phyloP scores from a whole-genome alignment of 1,284 basidiomycete species.

The Ceratobasidium theobromae region DNA sequence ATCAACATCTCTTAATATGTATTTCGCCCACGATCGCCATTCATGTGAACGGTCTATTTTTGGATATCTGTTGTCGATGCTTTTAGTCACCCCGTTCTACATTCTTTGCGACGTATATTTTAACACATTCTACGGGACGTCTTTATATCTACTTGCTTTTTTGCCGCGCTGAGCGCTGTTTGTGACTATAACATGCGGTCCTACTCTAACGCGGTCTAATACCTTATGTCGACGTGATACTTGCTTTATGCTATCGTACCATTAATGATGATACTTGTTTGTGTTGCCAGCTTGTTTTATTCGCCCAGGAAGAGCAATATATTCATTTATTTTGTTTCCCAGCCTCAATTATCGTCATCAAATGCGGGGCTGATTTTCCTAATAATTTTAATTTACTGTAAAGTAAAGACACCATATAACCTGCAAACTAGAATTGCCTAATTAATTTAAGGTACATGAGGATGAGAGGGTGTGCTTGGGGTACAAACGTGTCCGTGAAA shows the following conservation, averaged over 20 bases:
- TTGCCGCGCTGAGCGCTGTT: slow-evolving; percentile 27
- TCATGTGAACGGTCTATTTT: not conserved
- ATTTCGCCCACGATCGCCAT: not conserved
- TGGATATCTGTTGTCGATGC: not conserved
- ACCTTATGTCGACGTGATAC: not conserved
- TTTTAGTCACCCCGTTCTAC: not conserved
- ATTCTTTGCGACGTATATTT: not conserved
- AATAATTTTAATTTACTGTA: too few species aligned
- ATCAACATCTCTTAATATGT: slow-evolving; percentile 16
- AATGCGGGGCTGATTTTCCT: not conserved
- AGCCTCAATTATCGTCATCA: not conserved
- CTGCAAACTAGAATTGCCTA: not conserved
- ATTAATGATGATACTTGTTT: slow-evolving; percentile 3
- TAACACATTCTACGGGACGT: not conserved
- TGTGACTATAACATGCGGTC: slow-evolving; percentile 27
- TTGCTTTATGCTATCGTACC: slow-evolving; percentile 26
- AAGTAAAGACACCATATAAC: too few species aligned
- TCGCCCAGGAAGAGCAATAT: not conserved
- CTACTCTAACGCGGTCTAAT: slow-evolving; percentile 18
- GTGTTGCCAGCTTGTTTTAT: not conserved
- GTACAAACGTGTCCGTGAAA: not conserved
- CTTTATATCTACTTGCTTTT: not conserved
- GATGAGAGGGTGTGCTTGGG: not conserved
- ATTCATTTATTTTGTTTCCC: not conserved
- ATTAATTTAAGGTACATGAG: not conserved